Conservation (phyloP, 352 stramenopile species). For the Globisporangium emineosum region DNA sequence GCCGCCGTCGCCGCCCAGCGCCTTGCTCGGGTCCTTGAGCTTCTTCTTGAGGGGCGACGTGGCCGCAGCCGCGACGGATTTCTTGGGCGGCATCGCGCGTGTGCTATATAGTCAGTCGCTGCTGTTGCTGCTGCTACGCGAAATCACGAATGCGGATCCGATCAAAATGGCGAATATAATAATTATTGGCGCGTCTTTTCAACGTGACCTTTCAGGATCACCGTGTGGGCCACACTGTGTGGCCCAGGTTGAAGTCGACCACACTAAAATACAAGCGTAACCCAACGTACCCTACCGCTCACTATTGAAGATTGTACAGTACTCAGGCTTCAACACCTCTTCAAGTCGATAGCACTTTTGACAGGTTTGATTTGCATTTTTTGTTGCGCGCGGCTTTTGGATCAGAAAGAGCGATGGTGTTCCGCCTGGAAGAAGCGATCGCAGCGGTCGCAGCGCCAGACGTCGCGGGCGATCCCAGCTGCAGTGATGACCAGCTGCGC, state of each 20-base stretch:
- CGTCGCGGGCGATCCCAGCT: background rate
- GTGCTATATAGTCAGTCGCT: background rate
- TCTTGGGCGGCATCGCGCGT: conserved; percentile 46
- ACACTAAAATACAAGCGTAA: too few species aligned
- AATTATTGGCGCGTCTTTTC: conserved; percentile 7
- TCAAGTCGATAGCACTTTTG: too few species aligned
- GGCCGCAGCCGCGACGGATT: conserved; percentile 19
- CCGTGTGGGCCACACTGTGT: too few species aligned
- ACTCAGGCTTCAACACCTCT: too few species aligned
- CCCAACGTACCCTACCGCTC: too few species aligned
- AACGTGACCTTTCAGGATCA: background rate
- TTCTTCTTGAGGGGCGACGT: conserved; percentile 64
- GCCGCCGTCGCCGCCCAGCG: conserved; percentile 26
- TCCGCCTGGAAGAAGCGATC: conserved; percentile 23
- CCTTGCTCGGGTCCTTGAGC: conserved; percentile 41
- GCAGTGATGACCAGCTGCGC: conserved; percentile 12
- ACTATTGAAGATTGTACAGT: background rate
- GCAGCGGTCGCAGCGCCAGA: conserved; percentile 43
- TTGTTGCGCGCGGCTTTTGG: background rate
- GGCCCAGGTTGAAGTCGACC: too few species aligned
- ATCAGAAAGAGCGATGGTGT: conserved; percentile 14
- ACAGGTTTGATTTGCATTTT: background rate
- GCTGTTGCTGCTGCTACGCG: background rate
- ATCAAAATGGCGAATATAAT: too few species aligned
- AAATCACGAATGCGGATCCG: background rate